Evolutionary conservation across 1,139 yeast species (phyloP), one percentile per base, ranked within the genome.

Genomic region (Spathaspora sp.): DNA sequence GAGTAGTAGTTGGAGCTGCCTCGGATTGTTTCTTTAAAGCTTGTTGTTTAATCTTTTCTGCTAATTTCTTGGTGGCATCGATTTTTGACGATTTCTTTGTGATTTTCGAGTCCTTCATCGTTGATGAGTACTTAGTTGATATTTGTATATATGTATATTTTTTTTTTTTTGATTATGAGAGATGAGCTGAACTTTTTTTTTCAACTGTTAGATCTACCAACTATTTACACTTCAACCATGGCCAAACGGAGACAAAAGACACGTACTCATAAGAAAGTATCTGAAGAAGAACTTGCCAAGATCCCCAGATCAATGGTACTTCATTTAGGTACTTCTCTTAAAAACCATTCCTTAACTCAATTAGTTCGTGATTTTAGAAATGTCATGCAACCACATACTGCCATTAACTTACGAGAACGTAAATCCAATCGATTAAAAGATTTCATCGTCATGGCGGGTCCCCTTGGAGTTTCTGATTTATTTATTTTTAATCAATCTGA

Each of bases 381-480:
- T 53, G 82, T 89, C 52, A 90, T 93, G 97, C 95, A 89, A 63
- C 99, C 99, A 24, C 96, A 93, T 59, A 93, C 99, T 4, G 97
- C 98, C 15, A 82, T 89, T 57, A 86, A 83, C 56, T 77, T 95
- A 51, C 78, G 85, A 55, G 99, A 95, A 67, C 76, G 98, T 44
- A 89, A 89, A 64, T 76, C 89, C 41, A 95, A 95, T 65, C 86
- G 84, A 60, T 74, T 93, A 54, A 87, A 86, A 64, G 99, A 93
- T 67, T 93, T 88, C 58, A 80, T 91, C 16, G 96, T 90, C 18
- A 91, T 93, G 97, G 90, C 97, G 34, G 99, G 99, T 4, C 98
- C 99, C 7, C 74, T 93, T 44, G 96, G 97, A 33, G 97, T 95
- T 11, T 78, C 93, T 7, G 97, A 93, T 65, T 67, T 95, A 61